phyloP scores from a whole-genome alignment of 768 basidiomycete species.

The Lentinula aciculospora region DNA sequence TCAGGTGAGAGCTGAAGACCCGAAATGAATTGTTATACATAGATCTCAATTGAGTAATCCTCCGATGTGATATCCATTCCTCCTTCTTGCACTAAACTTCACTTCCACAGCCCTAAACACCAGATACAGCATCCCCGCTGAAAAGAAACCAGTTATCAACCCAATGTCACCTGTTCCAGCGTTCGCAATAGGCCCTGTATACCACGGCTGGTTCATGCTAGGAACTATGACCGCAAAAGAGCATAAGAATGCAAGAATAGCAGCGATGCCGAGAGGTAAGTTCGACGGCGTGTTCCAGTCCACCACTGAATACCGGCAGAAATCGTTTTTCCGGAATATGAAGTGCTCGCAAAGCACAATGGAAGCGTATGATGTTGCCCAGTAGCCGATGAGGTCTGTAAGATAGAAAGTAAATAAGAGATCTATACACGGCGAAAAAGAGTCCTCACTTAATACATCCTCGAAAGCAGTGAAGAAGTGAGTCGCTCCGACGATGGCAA shows the following conservation, averaged over 20 bases:
- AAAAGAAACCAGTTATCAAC: constrained; percentile 52
- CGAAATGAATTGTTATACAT: no score
- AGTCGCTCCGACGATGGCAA: constrained; percentile 65
- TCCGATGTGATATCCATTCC: constrained; percentile 2
- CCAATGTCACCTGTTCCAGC: constrained; percentile 65
- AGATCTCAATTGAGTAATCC: no score
- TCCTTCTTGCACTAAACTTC: constrained; percentile 1
- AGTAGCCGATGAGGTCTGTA: constrained; percentile 43
- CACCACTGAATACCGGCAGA: constrained; percentile 39
- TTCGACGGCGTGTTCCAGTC: constrained; percentile 49
- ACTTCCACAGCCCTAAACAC: constrained; percentile 38
- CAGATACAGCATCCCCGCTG: constrained; percentile 41
- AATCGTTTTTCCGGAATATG: constrained; percentile 48
- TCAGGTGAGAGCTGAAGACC: no score
- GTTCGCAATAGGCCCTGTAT: constrained; percentile 59
- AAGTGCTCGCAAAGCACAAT: constrained; percentile 65
- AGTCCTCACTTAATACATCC: constrained; percentile 39
- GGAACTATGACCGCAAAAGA: constrained; percentile 56
- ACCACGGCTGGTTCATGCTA: constrained; percentile 70
- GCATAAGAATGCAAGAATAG: constrained; percentile 42
- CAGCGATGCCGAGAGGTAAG: constrained; percentile 47
- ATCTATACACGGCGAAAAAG: no score
- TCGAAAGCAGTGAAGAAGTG: constrained; percentile 60
- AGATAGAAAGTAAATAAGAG: no score
- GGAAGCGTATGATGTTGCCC: constrained; percentile 50